phyloP scores from a whole-genome alignment of 1,284 basidiomycete species.

The Fomitopsis schrenkii region DNA sequence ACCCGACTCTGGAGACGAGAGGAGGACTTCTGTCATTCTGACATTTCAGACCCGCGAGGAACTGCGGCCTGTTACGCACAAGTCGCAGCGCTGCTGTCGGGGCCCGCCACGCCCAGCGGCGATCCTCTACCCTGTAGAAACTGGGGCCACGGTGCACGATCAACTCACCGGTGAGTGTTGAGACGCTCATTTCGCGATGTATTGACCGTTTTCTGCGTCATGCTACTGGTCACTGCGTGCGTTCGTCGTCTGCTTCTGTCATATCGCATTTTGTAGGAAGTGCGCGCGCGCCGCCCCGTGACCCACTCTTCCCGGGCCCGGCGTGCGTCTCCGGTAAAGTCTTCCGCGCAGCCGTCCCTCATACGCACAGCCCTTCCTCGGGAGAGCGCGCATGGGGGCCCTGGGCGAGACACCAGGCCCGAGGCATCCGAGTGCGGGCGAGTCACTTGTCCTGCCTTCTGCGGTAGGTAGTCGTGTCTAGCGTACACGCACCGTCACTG shows the following conservation, averaged over 20 bases:
- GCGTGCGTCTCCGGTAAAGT: not conserved
- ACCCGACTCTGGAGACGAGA: not conserved
- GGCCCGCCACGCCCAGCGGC: not conserved
- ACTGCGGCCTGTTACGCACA: not conserved
- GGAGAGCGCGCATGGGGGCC: not conserved
- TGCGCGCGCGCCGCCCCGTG: not conserved
- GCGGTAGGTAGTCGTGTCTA: not conserved
- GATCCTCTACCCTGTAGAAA: not conserved
- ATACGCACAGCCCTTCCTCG: not conserved
- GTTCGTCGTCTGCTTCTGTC: not conserved
- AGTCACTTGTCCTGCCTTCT: not conserved
- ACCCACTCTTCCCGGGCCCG: not conserved
- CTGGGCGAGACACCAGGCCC: not conserved
- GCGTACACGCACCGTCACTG: not conserved
- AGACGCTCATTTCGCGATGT: conserved; percentile 2
- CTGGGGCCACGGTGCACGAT: too few species aligned
- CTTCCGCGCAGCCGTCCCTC: not conserved
- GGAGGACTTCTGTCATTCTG: not conserved
- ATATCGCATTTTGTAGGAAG: conserved; percentile 1
- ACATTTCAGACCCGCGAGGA: not conserved
- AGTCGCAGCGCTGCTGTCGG: not conserved
- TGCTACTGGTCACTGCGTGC: not conserved
- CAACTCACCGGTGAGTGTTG: not conserved
- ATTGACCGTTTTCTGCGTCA: not conserved
- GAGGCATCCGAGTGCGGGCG: not conserved